phyloP scores from a whole-genome alignment of 352 stramenopile genomes.

The Discostella stelligera region DNA sequence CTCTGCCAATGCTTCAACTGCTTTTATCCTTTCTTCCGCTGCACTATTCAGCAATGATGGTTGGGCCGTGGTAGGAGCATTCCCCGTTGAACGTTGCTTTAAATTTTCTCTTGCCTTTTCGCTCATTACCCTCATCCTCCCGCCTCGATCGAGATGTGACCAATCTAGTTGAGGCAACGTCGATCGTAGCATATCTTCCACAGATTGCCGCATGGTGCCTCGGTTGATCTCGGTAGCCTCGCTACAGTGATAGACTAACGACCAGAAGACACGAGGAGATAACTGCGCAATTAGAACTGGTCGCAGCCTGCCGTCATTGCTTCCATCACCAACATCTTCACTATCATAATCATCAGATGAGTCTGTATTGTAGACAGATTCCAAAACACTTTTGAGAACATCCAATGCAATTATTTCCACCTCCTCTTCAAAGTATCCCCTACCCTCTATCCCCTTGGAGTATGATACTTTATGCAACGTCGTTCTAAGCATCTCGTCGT shows the following conservation, averaged over 20 bases:
- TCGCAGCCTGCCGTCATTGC: slow-evolving; percentile 52
- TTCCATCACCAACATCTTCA: slow-evolving; percentile 7
- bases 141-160: slow-evolving; percentile 69
- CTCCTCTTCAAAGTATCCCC: slow-evolving; percentile 56
- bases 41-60: slow-evolving; percentile 12
- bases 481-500: slow-evolving; percentile 13
- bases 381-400: slow-evolving; percentile 58
- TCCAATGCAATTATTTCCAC: slow-evolving; percentile 69
- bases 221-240: background rate
- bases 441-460: slow-evolving; percentile 68
- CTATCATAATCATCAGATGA: slow-evolving; percentile 20
- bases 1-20: slow-evolving; percentile 68
- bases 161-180: slow-evolving; percentile 70
- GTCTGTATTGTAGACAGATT: slow-evolving; percentile 52
- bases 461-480: slow-evolving; percentile 52
- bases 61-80: slow-evolving; percentile 10
- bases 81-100: slow-evolving; percentile 51
- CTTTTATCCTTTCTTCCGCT: slow-evolving; percentile 38
- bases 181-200: slow-evolving; percentile 53
- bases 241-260: slow-evolving; percentile 54
- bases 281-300: slow-evolving; percentile 67
- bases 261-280: slow-evolving; percentile 76
- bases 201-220: background rate
- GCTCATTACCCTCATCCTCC: slow-evolving; percentile 55
- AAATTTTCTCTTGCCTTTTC: slow-evolving; percentile 79